phyloP scores from a whole-genome alignment of 2,329 filamentous ascomycete genomes.

The Bipolaris oryzae region DNA sequence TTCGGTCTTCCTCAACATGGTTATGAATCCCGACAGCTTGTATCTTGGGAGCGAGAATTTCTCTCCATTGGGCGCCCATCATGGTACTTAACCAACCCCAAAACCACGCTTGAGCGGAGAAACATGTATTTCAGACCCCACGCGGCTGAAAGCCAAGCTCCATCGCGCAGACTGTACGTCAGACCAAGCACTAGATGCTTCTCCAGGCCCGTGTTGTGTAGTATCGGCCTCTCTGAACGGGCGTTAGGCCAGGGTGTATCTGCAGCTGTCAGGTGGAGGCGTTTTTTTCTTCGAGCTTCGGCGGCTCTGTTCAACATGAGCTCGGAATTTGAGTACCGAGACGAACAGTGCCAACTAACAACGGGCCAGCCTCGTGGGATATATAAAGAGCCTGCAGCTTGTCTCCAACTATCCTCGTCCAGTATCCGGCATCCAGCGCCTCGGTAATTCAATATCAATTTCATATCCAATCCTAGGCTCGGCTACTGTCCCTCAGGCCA shows the following conservation, averaged over 20 bases:
- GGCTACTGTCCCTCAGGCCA: slow-evolving; percentile 3
- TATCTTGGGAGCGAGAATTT: slow-evolving; percentile 26
- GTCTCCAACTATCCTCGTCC: slow-evolving; percentile 14
- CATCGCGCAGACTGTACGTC: slow-evolving; percentile 21
- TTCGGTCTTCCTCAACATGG: slow-evolving; percentile 22
- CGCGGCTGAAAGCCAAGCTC: slow-evolving; percentile 17
- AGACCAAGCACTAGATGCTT: slow-evolving; percentile 24
- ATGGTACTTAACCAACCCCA: slow-evolving; percentile 31
- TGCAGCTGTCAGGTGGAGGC: slow-evolving; percentile 21
- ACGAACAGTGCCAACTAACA: slow-evolving; percentile 2
- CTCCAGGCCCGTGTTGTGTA: slow-evolving; percentile 15
- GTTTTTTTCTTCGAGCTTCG: slow-evolving; percentile 19
- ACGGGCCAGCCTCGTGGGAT: slow-evolving; percentile 6
- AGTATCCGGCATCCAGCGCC: slow-evolving; percentile 36
- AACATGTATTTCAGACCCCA: slow-evolving; percentile 16
- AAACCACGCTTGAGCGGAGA: slow-evolving; percentile 12
- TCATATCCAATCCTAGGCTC: slow-evolving; percentile 13
- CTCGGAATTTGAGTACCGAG: slow-evolving; percentile 29
- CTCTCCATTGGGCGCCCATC: slow-evolving; percentile 33
- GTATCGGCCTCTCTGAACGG: slow-evolving; percentile 8
- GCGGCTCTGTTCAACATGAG: slow-evolving; percentile 12
- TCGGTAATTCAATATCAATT: slow-evolving; percentile 25
- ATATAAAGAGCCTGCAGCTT: slow-evolving; percentile 30
- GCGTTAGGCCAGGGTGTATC: slow-evolving; percentile 8
- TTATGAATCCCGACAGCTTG: slow-evolving; percentile 15